Conservation (phyloP, 2,329 filamentous ascomycete genomes). For the Arachnopeziza araneosa region DNA sequence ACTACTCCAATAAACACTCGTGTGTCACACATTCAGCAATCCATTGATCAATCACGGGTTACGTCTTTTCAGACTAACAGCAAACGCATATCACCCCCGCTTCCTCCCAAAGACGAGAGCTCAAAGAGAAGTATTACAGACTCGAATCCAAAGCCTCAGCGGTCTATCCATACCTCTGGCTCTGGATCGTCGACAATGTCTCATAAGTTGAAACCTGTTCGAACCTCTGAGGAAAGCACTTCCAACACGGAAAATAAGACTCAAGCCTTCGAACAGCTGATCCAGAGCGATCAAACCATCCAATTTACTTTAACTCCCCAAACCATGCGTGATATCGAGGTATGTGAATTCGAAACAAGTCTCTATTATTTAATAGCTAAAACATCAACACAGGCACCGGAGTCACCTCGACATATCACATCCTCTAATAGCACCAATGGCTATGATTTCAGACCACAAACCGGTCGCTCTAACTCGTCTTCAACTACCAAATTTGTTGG, state of each 20-base stretch:
- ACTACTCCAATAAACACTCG: background rate
- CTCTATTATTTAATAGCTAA: background rate
- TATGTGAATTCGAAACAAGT: slow-evolving; percentile 36
- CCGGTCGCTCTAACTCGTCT: slow-evolving; percentile 24
- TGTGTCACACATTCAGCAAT: background rate
- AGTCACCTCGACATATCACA: slow-evolving; percentile 17
- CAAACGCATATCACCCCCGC: slow-evolving; percentile 5
- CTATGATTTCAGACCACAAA: slow-evolving; percentile 16
- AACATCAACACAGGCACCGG: slow-evolving; percentile 3
- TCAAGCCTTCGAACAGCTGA: slow-evolving; percentile 71
- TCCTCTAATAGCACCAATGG: slow-evolving; percentile 2
- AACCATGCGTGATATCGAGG: slow-evolving; percentile 71
- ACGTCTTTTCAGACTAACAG: background rate
- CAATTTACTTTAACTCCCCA: slow-evolving; percentile 78
- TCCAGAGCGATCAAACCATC: slow-evolving; percentile 76
- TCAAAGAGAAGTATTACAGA: slow-evolving; percentile 9
- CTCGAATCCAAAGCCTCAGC: slow-evolving; percentile 9
- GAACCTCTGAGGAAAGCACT: slow-evolving; percentile 53
- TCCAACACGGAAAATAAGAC: slow-evolving; percentile 49
- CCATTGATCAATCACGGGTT: slow-evolving; percentile 10
- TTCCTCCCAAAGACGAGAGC: slow-evolving; percentile 9
- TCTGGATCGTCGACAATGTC: slow-evolving; percentile 43
- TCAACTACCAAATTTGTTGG: slow-evolving; percentile 21
- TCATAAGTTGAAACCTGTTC: slow-evolving; percentile 45
- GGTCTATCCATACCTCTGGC: slow-evolving; percentile 39